phyloP scores from a whole-genome alignment of 129 eudicot species.

The Oenanthe sinensis region DNA sequence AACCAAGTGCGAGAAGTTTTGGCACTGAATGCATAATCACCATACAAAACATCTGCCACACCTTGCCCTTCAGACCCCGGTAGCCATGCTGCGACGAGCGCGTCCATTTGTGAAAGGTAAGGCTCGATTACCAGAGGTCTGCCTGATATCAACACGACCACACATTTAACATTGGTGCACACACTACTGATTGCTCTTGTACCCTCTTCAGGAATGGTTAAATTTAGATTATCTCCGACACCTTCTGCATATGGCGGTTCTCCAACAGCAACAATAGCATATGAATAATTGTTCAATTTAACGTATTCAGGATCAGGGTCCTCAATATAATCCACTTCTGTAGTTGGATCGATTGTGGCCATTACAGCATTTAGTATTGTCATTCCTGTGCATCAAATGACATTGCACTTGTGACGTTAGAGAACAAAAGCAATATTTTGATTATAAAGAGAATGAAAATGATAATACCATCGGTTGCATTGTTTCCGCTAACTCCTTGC shows the following conservation, averaged over 20 bases:
- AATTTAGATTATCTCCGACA: not conserved
- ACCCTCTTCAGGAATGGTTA: not conserved
- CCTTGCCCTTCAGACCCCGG: conserved; percentile 9
- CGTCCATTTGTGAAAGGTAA: not conserved
- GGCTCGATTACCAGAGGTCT: conserved; percentile 6
- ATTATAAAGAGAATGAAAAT: not conserved
- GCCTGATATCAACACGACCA: conserved; percentile 6
- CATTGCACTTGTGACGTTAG: not conserved
- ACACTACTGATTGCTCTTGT: not conserved
- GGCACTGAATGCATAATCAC: not conserved
- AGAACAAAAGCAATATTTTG: not conserved
- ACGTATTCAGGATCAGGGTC: not conserved
- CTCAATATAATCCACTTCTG: not conserved
- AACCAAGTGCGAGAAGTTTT: not conserved
- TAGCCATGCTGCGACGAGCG: conserved; percentile 12
- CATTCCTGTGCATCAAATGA: not conserved
- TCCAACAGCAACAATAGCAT: conserved; percentile 6
- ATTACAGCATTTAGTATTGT: not conserved
- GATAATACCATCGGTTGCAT: not conserved
- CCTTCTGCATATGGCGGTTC: not conserved
- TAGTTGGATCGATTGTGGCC: conserved; percentile 4
- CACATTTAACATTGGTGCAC: not conserved
- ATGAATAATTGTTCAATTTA: not conserved
- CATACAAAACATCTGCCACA: not conserved
- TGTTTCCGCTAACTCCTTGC: conserved; percentile 10